Conservation (phyloP, 73 alveolate species). For the Durusdinium trenchii region DNA sequence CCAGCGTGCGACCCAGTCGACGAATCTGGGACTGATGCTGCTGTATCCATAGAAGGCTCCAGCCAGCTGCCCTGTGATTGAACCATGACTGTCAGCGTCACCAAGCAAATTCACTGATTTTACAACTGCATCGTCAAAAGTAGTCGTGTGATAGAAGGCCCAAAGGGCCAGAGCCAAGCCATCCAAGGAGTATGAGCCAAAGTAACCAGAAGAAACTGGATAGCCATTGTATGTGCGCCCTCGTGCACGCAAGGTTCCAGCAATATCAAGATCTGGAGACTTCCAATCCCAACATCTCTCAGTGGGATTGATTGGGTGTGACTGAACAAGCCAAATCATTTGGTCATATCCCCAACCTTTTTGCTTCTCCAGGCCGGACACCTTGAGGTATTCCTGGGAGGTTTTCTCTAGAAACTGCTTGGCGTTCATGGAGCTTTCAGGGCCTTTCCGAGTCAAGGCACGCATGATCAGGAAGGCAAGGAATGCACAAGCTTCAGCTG, state of each 20-base stretch:
- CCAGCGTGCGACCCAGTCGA: constrained; percentile 76
- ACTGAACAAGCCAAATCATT: constrained; percentile 32
- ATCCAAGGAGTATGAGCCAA: constrained; percentile 90
- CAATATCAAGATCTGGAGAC: constrained; percentile 45
- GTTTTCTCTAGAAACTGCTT: constrained; percentile 60
- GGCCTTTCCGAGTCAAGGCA: constrained; percentile 64
- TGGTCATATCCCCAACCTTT: constrained; percentile 86
- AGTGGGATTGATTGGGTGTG: constrained; percentile 69
- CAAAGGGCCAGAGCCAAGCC: constrained; percentile 88
- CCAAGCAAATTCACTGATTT: constrained; percentile 89
- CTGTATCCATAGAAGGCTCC: constrained; percentile 80
- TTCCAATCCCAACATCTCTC: constrained; percentile 93
- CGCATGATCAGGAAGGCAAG: constrained; percentile 82
- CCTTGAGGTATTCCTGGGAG: constrained; percentile 47
- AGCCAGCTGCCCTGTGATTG: constrained; percentile 84
- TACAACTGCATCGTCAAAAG: constrained; percentile 82
- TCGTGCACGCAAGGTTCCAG: constrained; percentile 82
- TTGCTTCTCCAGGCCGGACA: constrained; percentile 50
- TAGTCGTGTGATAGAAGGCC: constrained; percentile 61
- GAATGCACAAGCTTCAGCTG: constrained; percentile 85
- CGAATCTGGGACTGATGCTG: constrained; percentile 51
- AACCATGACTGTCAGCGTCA: constrained; percentile 94
- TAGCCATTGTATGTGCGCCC: constrained; percentile 80
- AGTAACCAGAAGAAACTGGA: constrained; percentile 79
- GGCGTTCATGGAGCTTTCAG: constrained; percentile 29